Evolutionary conservation across 306 rosid species (phyloP).

Genomic region (Hippophae gyantsensis): DNA sequence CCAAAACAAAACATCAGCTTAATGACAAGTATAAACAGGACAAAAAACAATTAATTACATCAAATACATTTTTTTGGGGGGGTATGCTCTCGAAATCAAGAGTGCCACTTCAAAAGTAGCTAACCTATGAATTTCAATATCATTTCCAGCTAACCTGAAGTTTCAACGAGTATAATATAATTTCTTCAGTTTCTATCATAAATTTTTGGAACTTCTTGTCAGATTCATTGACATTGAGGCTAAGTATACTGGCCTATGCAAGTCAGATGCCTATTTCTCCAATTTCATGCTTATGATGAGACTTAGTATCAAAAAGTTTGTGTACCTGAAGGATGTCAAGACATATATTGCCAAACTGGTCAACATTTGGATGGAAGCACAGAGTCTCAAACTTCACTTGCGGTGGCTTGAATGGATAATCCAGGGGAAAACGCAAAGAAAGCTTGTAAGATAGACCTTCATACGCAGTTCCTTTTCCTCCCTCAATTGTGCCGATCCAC

Average conservation of each 20-base stretch:
- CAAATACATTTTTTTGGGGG: neutral
- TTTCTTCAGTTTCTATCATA: neutral
- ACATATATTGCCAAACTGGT: conserved; percentile 92
- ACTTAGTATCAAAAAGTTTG: neutral
- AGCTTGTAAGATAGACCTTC: conserved; percentile 94
- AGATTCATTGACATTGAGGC: neutral
- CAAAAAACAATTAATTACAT: neutral
- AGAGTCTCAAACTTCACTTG: conserved; percentile 82
- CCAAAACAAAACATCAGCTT: conserved; percentile 6
- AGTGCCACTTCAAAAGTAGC: conserved; percentile 3
- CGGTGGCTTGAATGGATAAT: conserved; percentile 94
- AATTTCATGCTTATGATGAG: neutral
- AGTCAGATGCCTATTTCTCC: neutral
- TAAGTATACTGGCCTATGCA: neutral
- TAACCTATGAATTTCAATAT: neutral
- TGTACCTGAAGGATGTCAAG: conserved; percentile 97
- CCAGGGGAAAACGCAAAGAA: conserved; percentile 71
- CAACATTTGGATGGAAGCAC: conserved; percentile 98
- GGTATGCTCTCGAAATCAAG: neutral
- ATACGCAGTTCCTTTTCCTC: conserved; percentile 83
- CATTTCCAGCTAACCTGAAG: neutral
- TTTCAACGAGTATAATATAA: neutral
- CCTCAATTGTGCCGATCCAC: conserved; percentile 94
- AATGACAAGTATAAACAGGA: neutral
- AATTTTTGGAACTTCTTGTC: neutral